Base-by-base conservation (phyloP, 2,329 filamentous ascomycete genomes). In the Cladosporium halotolerans region DNA sequence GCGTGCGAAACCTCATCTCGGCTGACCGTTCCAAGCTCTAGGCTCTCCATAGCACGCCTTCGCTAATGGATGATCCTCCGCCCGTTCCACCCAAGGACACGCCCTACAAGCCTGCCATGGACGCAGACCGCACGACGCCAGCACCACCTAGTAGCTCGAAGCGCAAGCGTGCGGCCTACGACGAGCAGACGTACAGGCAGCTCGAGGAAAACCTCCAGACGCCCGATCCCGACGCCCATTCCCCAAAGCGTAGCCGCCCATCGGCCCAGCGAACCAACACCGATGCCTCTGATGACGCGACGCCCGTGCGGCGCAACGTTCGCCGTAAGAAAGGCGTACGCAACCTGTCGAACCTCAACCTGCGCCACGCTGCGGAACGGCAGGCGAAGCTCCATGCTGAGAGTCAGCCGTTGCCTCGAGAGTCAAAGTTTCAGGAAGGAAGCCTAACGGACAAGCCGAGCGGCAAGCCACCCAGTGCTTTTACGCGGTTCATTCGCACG, bases 361-460 rank as follows among this genome's bases (percentile, higher is more conserved):
- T 67, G 16, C 62, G 65, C 18, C 66, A 70, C 45, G 63, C 61
- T 31, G 66, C 66, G 8, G 36, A 61, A 49, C 49, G 60, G 40
- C 60, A 62, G 28, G 55, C 57, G 9, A 34, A 44, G 19, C 42
- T 43, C 9, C 9, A 34, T 3, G 44, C 54, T 28, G 50, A 55
- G 33, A 47, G 52, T 36, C 55, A 60, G 38, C 32, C 44, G 40
- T 45, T 51, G 38, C 48, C 57, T 74, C 81, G 73, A 67, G 82
- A 71, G 76, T 95, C 79, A 63, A 85, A 72, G 52, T 86, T 86
- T 60, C 70, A 80, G 36, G 90, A 96, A 71, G 90, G 86, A 39
- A 92, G 86, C 63, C 92, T 96, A 88, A 89, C 85, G 64, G 88
- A 95, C 69, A 83, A 87, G 59, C 76, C 81, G 32, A 91, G 86